These are phyloP conservation scores for Jacaranda copaia DNA, from an alignment of 257 asterid species.

Conservation along the genomic window DNA sequence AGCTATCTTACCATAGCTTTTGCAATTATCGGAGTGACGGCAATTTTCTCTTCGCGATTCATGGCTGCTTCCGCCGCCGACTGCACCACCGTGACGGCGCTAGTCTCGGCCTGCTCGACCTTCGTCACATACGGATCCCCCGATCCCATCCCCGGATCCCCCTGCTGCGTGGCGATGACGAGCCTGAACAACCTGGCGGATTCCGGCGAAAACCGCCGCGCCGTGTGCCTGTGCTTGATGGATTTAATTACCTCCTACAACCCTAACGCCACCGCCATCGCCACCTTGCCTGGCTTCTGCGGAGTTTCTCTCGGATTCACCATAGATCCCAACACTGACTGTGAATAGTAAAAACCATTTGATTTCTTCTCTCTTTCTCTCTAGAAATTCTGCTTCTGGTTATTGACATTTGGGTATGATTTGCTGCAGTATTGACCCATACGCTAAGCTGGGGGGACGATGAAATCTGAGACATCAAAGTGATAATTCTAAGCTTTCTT, in stretches of 20 bases:
- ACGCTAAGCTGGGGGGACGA: slow-evolving; percentile 34
- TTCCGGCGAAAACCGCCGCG: slow-evolving; percentile 56
- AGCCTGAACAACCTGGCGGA: slow-evolving; percentile 59
- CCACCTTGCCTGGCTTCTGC: slow-evolving; percentile 91
- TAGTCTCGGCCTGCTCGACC: slow-evolving; percentile 75
- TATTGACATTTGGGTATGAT: not conserved
- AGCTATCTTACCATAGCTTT: not conserved
- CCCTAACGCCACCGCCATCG: slow-evolving; percentile 87
- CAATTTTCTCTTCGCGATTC: slow-evolving; percentile 7
- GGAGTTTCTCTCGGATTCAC: slow-evolving; percentile 90
- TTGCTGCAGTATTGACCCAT: slow-evolving; percentile 53
- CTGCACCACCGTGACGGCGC: slow-evolving; percentile 69
- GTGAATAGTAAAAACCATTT: slow-evolving; percentile 65
- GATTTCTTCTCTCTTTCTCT: not conserved
- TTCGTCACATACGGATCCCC: slow-evolving; percentile 70
- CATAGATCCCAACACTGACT: slow-evolving; percentile 81
- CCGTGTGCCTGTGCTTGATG: slow-evolving; percentile 82
- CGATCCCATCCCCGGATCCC: slow-evolving; percentile 77
- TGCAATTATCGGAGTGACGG: slow-evolving; percentile 32
- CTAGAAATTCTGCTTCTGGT: not conserved
- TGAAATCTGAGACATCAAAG: not conserved
- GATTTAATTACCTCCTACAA: slow-evolving; percentile 51
- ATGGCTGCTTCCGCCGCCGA: slow-evolving; percentile 38
- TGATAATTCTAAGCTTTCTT: not conserved
- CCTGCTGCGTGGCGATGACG: slow-evolving; percentile 85